Conservation (phyloP, 116 monocot genomes). For the Phalaenopsis hybrid region DNA sequence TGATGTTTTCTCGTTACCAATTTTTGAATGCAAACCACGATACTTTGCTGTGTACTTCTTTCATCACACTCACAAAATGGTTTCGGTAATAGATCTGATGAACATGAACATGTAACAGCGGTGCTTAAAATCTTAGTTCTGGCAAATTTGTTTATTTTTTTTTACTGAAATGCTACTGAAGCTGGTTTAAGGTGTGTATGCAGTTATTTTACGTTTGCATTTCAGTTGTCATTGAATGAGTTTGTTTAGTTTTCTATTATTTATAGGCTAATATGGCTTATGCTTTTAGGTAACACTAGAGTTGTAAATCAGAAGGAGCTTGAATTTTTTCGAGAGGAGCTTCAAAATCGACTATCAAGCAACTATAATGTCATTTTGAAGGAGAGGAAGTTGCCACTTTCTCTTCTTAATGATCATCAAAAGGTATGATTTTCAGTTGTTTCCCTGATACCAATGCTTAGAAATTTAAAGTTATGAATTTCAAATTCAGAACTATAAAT, state of each 20-base stretch:
- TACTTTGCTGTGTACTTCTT: too few relatives aligned
- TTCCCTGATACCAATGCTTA: background rate
- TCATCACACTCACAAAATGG: too few relatives aligned
- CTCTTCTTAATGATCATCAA: conserved; percentile 79
- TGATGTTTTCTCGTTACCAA: too few relatives aligned
- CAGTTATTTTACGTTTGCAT: background rate
- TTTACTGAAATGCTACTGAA: background rate
- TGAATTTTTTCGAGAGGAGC: conserved; percentile 83
- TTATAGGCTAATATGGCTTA: background rate
- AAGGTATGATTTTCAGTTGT: conserved; percentile 42
- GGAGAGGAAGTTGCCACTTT: conserved; percentile 78
- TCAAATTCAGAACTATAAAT: background rate
- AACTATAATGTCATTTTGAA: conserved; percentile 83
- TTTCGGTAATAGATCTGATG: too few relatives aligned
- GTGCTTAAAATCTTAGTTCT: background rate
- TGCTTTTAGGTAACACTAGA: conserved; percentile 68
- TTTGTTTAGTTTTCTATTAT: background rate
- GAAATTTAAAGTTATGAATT: background rate
- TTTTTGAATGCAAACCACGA: too few relatives aligned
- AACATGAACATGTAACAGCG: too few relatives aligned
- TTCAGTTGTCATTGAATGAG: background rate
- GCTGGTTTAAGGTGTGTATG: background rate
- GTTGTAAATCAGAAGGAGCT: conserved; percentile 89
- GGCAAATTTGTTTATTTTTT: background rate
- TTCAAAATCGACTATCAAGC: conserved; percentile 51